Evolutionary conservation across 306 rosid species (phyloP).

Genomic region (Erythrophleum fordii): DNA sequence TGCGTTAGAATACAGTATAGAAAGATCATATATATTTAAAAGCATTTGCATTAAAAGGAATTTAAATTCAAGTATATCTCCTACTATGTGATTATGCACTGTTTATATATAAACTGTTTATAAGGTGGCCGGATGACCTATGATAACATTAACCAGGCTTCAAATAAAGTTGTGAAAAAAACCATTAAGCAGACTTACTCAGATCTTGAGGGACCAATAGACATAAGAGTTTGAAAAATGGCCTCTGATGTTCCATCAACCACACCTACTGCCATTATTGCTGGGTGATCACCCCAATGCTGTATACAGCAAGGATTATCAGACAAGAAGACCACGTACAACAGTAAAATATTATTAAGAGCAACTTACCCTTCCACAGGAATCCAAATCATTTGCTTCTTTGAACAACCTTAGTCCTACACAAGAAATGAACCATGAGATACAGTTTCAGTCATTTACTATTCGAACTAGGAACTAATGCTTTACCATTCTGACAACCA

Average conservation of each 20-base stretch:
- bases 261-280: conserved; percentile 92
- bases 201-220: conserved; percentile 84
- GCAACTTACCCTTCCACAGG: conserved; percentile 62
- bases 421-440: conserved; percentile 33
- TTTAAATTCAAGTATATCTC: too few species aligned
- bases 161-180: conserved; percentile 3
- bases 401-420: conserved; percentile 87
- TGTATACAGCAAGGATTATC: conserved; percentile 38
- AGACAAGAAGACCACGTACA: neutral
- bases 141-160: neutral
- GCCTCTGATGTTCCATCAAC: conserved; percentile 86
- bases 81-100: neutral
- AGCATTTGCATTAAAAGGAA: too few species aligned
- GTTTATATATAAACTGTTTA: neutral
- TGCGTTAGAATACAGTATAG: neutral
- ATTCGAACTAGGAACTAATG: conserved; percentile 35
- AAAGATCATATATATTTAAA: neutral
- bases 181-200: conserved; percentile 61
- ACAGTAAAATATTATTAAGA: conserved; percentile 16
- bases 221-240: conserved; percentile 80
- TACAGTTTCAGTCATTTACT: conserved; percentile 25
- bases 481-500: conserved; percentile 89
- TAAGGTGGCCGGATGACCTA: neutral
- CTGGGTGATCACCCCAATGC: conserved; percentile 89
- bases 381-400: conserved; percentile 79